These are phyloP conservation scores for Myxozyma udenii DNA, from an alignment of 805 yeast species.

Conservation along the genomic window DNA sequence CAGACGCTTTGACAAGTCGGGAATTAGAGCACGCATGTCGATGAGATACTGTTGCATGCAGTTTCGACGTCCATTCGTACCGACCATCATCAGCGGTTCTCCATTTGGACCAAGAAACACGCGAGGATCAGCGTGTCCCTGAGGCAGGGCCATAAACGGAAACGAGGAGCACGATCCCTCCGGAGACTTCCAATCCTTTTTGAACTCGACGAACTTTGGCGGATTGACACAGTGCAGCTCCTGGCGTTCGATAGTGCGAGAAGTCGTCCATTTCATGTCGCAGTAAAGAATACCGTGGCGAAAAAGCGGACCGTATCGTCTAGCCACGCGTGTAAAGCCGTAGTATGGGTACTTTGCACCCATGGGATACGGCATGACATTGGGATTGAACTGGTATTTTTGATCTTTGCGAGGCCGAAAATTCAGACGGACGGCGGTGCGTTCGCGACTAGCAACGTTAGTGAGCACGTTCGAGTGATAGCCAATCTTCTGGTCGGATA, in stretches of 20 bases:
- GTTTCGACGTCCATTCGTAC: conserved; percentile 18
- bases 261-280: conserved; percentile 15
- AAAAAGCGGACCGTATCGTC: neutral
- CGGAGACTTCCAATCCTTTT: conserved; percentile 7
- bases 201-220: neutral
- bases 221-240: conserved; percentile 6
- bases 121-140: conserved; percentile 23
- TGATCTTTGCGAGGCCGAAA: neutral
- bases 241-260: conserved; percentile 11
- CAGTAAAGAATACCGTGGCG: conserved; percentile 24
- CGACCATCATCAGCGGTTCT: conserved; percentile 28
- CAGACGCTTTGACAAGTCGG: conserved; percentile 13
- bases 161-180: conserved; percentile 1
- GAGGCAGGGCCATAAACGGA: conserved; percentile 4
- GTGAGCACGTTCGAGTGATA: neutral
- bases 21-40: conserved; percentile 21
- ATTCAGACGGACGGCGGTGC: conserved; percentile 6
- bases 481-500: neutral
- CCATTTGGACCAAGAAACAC: conserved; percentile 25
- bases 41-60: conserved; percentile 20
- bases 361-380: conserved; percentile 19
- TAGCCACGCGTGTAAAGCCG: conserved; percentile 10
- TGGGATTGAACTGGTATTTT: conserved; percentile 12
- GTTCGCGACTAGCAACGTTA: conserved; percentile 5
- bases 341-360: conserved; percentile 8